Base-by-base conservation (phyloP, 192 early-diverging fungal species). In the Rhizophagus prolifer region DNA sequence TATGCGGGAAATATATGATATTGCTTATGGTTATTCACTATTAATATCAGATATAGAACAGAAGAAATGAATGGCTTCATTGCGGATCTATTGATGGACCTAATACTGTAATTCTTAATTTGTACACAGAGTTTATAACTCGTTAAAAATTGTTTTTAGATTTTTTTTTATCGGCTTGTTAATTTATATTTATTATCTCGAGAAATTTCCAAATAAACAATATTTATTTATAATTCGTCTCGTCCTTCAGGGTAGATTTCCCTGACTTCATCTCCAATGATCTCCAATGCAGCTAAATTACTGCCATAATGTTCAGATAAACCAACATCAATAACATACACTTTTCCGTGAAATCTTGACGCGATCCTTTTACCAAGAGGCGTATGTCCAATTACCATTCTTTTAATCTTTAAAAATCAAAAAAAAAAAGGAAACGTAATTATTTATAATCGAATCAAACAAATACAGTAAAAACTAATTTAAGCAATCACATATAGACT, bases 311-410 rank as follows among this genome's bases (percentile, higher is more conserved):
- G 86, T 13, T 68, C 70, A 47, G 89, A 90, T 50, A 93, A 91
- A 23, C 93, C 93, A 28, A 92, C 90, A 74, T 94, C 93, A 75
- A 94, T 89, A 38, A 93, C 81, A 69, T 89, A 80, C 34, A 90
- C 85, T 30, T 82, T 82, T 16, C 87, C 87, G 46, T 88, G 79
- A 79, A 90, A 94, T 1, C 89, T 82, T 26, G 89, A 86, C 9
- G 86, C 76, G 47, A 94, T 90, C 47, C 84, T 59, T 70, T 90
- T 80, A 23, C 81, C 80, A 0, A 76, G 79, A 14, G 86, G 83
- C 1, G 91, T 93, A 64, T 93, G 92, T 23, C 91, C 92, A 16
- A 92, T 82, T 21, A 94, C 86, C 83, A 94, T 88, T 7, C 92
- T 84, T 70, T 87, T 88, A 1, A 88, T 91, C 84, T 90, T 64